Evolutionary conservation across 2,329 filamentous ascomycete species (phyloP).

Genomic region (Elsinoe batatas): DNA sequence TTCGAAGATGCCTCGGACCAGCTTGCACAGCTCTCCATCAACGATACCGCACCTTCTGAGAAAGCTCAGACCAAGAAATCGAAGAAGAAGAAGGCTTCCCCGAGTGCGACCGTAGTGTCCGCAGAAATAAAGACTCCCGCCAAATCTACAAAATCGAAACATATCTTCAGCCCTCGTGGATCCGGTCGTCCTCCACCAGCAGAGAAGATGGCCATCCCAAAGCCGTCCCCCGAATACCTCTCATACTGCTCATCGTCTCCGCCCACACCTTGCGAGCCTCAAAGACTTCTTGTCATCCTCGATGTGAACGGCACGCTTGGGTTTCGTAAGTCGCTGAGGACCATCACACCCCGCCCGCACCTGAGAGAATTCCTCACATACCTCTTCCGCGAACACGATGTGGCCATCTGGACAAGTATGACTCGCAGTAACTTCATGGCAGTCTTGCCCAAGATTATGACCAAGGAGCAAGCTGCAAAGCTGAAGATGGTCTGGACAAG

Average conservation of each 20-base stretch:
- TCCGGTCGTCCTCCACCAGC: background rate
- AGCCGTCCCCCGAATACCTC: background rate
- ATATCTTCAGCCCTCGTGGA: background rate
- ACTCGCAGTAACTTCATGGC: slow-evolving; percentile 58
- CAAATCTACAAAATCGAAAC: background rate
- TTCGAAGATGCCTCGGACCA: background rate
- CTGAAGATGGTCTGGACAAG: slow-evolving; percentile 69
- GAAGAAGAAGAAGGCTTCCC: background rate
- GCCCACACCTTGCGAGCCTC: slow-evolving; percentile 14
- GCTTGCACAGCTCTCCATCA: background rate
- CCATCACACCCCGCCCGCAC: slow-evolving; percentile 50
- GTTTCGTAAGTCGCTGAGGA: slow-evolving; percentile 40
- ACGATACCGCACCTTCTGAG: background rate
- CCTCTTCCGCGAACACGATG: slow-evolving; percentile 61
- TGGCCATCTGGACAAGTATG: slow-evolving; percentile 89
- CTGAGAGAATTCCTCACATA: slow-evolving; percentile 61
- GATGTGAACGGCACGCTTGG: slow-evolving; percentile 92
- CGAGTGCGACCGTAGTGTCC: background rate
- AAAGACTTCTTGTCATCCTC: slow-evolving; percentile 63
- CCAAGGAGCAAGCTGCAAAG: slow-evolving; percentile 39
- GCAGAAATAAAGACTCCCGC: background rate
- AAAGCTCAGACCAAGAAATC: background rate
- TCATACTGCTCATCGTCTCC: background rate
- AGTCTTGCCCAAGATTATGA: slow-evolving; percentile 59
- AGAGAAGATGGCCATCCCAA: background rate